Evolutionary conservation across 2,329 filamentous ascomycete species (phyloP), one percentile per base, ranked within the genome.

Genomic region (Fusarium buharicum): DNA sequence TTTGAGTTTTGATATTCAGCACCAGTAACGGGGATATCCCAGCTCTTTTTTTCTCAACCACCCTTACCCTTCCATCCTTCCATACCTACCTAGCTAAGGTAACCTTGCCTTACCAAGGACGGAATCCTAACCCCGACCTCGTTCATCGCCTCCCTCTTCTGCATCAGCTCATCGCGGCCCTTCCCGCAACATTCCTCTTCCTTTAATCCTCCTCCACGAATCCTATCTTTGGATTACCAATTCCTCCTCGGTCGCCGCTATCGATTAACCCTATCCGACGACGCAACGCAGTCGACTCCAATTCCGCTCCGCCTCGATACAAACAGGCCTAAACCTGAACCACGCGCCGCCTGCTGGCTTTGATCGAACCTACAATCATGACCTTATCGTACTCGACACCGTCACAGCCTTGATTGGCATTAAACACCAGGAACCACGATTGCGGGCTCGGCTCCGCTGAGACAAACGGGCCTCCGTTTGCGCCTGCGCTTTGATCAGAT

Each of bases 371-470:
- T 39, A 68, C 61, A 70, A 74, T 61, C 65, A 75, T 75, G 73
- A 69, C 62, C 70, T 65, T 68, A 53, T 70, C 67, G 69, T 66
- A 51, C 62, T 67, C 68, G 62, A 66, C 62, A 56, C 57, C 52
- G 54, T 67, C 65, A 66, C 66, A 69, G 73, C 70, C 72, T 72
- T 71, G 54, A 66, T 72, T 71, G 67, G 69, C 70, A 24, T 59
- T 71, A 69, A 71, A 64, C 44, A 48, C 36, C 38, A 59, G 44
- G 65, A 28, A 30, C 39, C 45, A 57, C 41, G 40, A 66, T 59
- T 31, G 44, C 53, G 53, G 57, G 59, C 55, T 61, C 45, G 45
- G 58, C 50, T 55, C 47, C 52, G 58, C 64, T 63, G 64, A 71
- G 66, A 69, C 68, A 63, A 48, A 48, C 59, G 46, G 46, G 43